Conservation (phyloP, 768 basidiomycete genomes). For the Aureoboletus auriporus region DNA sequence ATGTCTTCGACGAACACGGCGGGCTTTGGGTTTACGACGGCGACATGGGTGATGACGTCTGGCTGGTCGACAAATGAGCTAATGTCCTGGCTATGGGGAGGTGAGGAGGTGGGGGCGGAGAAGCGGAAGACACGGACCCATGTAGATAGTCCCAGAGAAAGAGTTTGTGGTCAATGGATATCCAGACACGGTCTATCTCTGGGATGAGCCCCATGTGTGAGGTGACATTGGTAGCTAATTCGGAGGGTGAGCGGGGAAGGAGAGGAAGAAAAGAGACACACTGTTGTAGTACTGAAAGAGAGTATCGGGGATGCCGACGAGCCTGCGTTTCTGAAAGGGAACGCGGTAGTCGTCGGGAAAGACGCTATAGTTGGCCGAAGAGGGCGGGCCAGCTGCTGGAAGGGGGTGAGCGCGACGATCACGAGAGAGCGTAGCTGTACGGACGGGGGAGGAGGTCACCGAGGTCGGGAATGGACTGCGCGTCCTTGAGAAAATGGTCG, state of each 20-base stretch:
- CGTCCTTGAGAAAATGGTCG: slow-evolving; percentile 69
- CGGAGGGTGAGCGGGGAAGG: slow-evolving; percentile 12
- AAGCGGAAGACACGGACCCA: slow-evolving; percentile 53
- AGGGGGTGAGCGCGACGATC: slow-evolving; percentile 4
- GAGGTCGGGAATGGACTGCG: slow-evolving; percentile 69
- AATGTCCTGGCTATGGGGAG: slow-evolving; percentile 67
- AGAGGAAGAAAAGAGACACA: slow-evolving; percentile 30
- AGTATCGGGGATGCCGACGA: slow-evolving; percentile 73
- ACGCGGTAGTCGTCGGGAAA: slow-evolving; percentile 75
- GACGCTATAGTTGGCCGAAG: slow-evolving; percentile 74
- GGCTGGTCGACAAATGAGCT: slow-evolving; percentile 89
- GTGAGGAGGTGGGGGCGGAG: slow-evolving; percentile 1
- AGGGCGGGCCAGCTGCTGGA: slow-evolving; percentile 57
- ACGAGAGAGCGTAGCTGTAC: slow-evolving; percentile 17
- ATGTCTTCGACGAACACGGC: slow-evolving; percentile 94
- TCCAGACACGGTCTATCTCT: slow-evolving; percentile 93
- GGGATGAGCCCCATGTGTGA: slow-evolving; percentile 90
- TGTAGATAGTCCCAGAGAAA: slow-evolving; percentile 97
- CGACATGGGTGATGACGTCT: slow-evolving; percentile 85
- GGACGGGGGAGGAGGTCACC: slow-evolving; percentile 65
- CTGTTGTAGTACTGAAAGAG: slow-evolving; percentile 78
- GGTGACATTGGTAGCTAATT: slow-evolving; percentile 58
- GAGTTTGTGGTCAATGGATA: slow-evolving; percentile 89
- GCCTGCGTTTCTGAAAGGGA: slow-evolving; percentile 74
- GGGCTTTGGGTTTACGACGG: slow-evolving; percentile 79